Evolutionary conservation across 768 basidiomycete genomes (phyloP).

Genomic region (Lentinula aciculospora): DNA sequence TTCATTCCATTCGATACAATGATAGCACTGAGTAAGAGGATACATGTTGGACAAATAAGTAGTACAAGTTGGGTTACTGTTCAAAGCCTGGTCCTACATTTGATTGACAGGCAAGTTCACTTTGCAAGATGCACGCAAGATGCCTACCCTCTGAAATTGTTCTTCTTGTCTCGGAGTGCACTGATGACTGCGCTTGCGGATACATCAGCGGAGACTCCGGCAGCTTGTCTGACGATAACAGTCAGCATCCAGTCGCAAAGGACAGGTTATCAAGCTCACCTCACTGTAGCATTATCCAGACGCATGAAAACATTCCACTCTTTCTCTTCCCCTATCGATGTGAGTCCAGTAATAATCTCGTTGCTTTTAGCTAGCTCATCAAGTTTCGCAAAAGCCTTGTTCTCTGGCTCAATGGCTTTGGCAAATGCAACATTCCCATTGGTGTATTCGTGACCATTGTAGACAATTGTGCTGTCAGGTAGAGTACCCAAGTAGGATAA

Average conservation of each 20-base stretch:
- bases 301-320: constrained; percentile 96
- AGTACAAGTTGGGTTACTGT: neutral
- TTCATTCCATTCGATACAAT: neutral
- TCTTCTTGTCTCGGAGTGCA: constrained; percentile 77
- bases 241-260: constrained; percentile 2
- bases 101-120: neutral
- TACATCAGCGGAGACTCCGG: constrained; percentile 31
- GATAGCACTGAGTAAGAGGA: neutral
- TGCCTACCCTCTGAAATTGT: constrained; percentile 64
- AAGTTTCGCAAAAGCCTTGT: constrained; percentile 55
- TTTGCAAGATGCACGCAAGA: too few relatives aligned
- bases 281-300: constrained; percentile 52
- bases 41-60: neutral
- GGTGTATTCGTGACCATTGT: constrained; percentile 94
- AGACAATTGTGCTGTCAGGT: constrained; percentile 75
- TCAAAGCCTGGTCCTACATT: neutral
- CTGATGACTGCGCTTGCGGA: constrained; percentile 64
- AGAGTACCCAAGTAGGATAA: constrained; percentile 65
- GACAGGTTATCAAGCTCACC: constrained; percentile 35
- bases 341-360: constrained; percentile 66
- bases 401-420: constrained; percentile 52
- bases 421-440: constrained; percentile 68
- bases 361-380: constrained; percentile 52
- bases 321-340: constrained; percentile 92
- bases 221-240: constrained; percentile 39